Conservation (phyloP, 352 stramenopile species). For the Pythium aristosporum region DNA sequence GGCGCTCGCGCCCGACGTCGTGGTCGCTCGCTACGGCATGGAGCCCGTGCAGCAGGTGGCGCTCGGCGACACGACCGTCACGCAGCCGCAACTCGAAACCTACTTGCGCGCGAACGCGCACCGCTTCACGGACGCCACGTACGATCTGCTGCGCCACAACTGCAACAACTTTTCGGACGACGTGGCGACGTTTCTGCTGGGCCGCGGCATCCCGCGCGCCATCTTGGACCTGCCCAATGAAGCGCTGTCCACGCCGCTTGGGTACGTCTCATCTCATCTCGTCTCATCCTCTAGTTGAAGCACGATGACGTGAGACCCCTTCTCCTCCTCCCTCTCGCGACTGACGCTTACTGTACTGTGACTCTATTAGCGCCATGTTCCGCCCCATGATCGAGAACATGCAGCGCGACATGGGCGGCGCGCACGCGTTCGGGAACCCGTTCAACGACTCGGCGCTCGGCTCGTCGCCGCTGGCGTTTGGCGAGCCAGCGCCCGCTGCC, state of each 20-base stretch:
- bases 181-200: constrained; percentile 85
- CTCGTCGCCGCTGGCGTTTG: constrained; percentile 8
- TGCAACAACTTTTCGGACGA: constrained; percentile 98
- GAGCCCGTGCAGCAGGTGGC: constrained; percentile 76
- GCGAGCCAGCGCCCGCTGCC: not conserved
- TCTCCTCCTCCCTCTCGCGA: no score
- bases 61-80: constrained; percentile 77
- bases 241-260: constrained; percentile 88
- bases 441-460: constrained; percentile 65
- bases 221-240: constrained; percentile 90
- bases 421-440: constrained; percentile 62
- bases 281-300: not conserved
- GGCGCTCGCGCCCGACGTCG: constrained; percentile 56
- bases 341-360: no score
- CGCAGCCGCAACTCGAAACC: constrained; percentile 75
- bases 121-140: constrained; percentile 88
- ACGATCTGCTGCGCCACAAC: constrained; percentile 95
- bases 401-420: constrained; percentile 69
- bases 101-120: constrained; percentile 78
- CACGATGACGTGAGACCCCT: not conserved
- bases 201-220: constrained; percentile 85
- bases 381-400: constrained; percentile 83
- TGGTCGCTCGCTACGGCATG: constrained; percentile 84
- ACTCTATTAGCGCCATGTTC: constrained; percentile 56
- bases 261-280: constrained; percentile 50